A percentile compares a stretch with the other conserved stretches of the same genome.
Evolutionary conservation across 257 asterid species (phyloP).

Genomic region (Lycium ferocissimum): DNA sequence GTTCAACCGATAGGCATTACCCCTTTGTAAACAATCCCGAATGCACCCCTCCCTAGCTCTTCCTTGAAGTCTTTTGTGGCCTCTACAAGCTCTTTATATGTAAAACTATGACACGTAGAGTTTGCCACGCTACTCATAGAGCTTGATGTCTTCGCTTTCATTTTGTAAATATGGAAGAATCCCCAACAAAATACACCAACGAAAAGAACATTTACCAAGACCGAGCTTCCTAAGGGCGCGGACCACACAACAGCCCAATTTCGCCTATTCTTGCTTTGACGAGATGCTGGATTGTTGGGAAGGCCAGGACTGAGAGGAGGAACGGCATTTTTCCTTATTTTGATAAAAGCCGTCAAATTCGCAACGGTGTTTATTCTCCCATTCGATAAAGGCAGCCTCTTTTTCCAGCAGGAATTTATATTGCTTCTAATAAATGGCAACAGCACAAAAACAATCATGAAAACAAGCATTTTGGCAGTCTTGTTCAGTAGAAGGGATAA

Average conservation of each 20-base stretch:
- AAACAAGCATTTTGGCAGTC: constrained; percentile 47
- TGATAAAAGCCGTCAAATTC: constrained; percentile 30
- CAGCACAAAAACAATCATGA: constrained; percentile 55
- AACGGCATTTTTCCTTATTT: constrained; percentile 25
- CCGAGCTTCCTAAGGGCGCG: constrained; percentile 6
- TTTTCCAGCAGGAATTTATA: constrained; percentile 48
- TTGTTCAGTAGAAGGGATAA: constrained; percentile 27
- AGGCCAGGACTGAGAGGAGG: constrained; percentile 33
- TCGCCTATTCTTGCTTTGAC: constrained; percentile 10
- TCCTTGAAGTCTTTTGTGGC: constrained; percentile 53
- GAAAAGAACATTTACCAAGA: not conserved
- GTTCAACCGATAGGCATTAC: constrained; percentile 19
- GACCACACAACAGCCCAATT: not conserved
- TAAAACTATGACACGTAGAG: constrained; percentile 38
- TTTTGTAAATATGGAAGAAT: constrained; percentile 15
- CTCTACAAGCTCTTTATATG: constrained; percentile 48
- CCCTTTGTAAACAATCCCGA: constrained; percentile 69
- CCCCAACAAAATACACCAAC: constrained; percentile 12
- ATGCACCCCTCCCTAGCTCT: constrained; percentile 69
- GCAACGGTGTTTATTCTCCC: constrained; percentile 33
- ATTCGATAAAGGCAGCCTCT: constrained; percentile 48
- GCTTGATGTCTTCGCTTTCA: not conserved
- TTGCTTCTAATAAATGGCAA: constrained; percentile 35
- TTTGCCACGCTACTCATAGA: not conserved
- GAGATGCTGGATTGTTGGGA: constrained; percentile 1